These are phyloP conservation scores for Dovyalis caffra DNA, from an alignment of 345 rosid genomes.

Conservation along the genomic window DNA sequence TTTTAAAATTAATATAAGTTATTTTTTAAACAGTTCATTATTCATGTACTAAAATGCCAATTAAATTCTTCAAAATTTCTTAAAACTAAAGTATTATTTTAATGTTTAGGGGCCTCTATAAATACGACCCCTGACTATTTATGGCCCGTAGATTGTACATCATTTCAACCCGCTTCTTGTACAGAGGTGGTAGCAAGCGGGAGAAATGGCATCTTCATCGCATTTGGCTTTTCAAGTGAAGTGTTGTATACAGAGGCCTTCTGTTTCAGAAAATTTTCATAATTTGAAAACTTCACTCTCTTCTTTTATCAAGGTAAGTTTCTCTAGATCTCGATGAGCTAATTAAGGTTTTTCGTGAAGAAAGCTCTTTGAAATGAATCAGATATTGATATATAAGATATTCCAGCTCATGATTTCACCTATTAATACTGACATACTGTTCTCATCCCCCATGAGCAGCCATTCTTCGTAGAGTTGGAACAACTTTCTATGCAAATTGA, in stretches of 20 bases:
- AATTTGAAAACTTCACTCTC: constrained; percentile 23
- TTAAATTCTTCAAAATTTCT: no score
- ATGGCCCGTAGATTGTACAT: no score
- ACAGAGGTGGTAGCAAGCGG: no score
- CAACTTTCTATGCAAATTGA: constrained; percentile 15
- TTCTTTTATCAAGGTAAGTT: constrained; percentile 30
- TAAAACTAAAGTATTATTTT: no score
- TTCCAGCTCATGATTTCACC: not conserved
- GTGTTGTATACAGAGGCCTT: constrained; percentile 27
- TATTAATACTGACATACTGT: not conserved
- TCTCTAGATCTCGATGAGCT: not conserved
- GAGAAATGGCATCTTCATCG: constrained; percentile 25
- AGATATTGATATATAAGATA: not conserved
- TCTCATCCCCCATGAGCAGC: constrained; percentile 12
- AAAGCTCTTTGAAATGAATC: not conserved
- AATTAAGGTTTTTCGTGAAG: not conserved
- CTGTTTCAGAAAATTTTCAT: constrained; percentile 18
- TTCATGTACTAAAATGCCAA: no score
- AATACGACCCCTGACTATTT: no score
- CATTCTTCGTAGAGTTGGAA: constrained; percentile 18
- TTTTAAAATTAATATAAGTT: no score
- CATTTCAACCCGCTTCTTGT: no score
- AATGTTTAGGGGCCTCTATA: no score
- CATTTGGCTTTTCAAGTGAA: constrained; percentile 20
- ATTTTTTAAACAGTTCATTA: no score